Conservation (phyloP, 1,284 basidiomycete genomes). For the Ustilago xerochloae region DNA sequence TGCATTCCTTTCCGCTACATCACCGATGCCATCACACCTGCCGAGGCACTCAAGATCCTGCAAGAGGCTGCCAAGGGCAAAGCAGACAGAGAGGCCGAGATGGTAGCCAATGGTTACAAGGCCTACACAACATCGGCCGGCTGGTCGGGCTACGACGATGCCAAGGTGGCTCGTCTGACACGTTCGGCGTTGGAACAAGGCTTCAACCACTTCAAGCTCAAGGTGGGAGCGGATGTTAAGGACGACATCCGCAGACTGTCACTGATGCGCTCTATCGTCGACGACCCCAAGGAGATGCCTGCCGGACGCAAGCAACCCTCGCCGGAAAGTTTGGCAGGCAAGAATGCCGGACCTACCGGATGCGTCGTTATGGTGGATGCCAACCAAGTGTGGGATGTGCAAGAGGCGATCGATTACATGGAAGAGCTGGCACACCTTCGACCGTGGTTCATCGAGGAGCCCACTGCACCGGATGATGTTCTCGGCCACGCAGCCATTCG, state of each 20-base stretch:
- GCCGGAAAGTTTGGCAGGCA: conserved; percentile 70
- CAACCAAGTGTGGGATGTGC: conserved; percentile 96
- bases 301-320: conserved; percentile 28
- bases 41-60: conserved; percentile 86
- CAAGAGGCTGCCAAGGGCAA: conserved; percentile 81
- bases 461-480: conserved; percentile 48
- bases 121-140: conserved; percentile 94
- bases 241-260: conserved; percentile 86
- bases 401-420: conserved; percentile 90
- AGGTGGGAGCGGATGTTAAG: conserved; percentile 85
- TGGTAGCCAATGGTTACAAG: conserved; percentile 76
- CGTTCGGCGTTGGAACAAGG: conserved; percentile 84
- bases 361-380: conserved; percentile 96
- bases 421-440: conserved; percentile 81
- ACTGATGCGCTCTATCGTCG: conserved; percentile 91
- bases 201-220: conserved; percentile 74
- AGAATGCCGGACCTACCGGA: conserved; percentile 94
- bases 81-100: conserved; percentile 70
- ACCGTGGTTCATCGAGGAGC: conserved; percentile 82
- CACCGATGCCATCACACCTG: conserved; percentile 88
- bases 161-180: conserved; percentile 87
- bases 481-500: conserved; percentile 80
- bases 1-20: conserved; percentile 86
- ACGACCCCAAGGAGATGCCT: conserved; percentile 69
- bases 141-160: conserved; percentile 78